Percentiles rank a stretch among this genome's conserved stretches.
These are phyloP conservation scores for Lepidium sativum DNA, from an alignment of 345 rosid genomes.

Conservation along the genomic window DNA sequence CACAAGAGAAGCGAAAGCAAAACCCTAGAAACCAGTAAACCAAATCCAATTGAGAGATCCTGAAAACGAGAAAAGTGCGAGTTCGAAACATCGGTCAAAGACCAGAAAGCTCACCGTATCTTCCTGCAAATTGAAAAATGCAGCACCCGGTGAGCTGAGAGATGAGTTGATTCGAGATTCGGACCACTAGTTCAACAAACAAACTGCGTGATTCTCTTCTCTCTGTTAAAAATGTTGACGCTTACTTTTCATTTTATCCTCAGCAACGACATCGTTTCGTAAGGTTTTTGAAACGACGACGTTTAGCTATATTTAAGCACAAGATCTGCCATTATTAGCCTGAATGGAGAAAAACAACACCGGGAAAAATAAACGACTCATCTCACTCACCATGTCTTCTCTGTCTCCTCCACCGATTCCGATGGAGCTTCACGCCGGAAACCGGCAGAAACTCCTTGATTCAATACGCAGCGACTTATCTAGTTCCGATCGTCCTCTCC, in stretches of 20 bases:
- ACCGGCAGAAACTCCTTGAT: slow-evolving; percentile 60
- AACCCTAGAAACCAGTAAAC: neutral
- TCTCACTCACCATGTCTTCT: slow-evolving; percentile 27
- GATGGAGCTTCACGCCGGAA: slow-evolving; percentile 59
- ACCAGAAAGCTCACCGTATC: slow-evolving; percentile 2
- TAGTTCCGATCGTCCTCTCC: slow-evolving; percentile 40
- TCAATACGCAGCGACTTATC: slow-evolving; percentile 45
- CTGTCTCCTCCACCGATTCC: slow-evolving; percentile 61
- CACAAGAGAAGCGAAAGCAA: neutral
- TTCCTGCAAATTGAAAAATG: neutral
- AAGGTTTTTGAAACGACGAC: neutral
- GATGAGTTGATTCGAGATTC: slow-evolving; percentile 19
- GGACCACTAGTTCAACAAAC: slow-evolving; percentile 6
- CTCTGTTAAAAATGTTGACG: neutral
- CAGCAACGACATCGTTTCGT: neutral
- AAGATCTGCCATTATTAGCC: neutral
- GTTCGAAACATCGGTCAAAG: neutral
- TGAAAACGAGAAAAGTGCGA: neutral
- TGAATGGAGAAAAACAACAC: neutral
- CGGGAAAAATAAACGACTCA: neutral
- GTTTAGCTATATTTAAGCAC: too few species aligned
- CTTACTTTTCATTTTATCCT: too few species aligned
- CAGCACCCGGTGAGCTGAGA: slow-evolving; percentile 12
- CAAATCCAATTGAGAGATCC: neutral
- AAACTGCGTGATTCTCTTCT: too few species aligned